Evolutionary conservation across 2,329 filamentous ascomycete species (phyloP).

Genomic region (Scytalidium sp.): DNA sequence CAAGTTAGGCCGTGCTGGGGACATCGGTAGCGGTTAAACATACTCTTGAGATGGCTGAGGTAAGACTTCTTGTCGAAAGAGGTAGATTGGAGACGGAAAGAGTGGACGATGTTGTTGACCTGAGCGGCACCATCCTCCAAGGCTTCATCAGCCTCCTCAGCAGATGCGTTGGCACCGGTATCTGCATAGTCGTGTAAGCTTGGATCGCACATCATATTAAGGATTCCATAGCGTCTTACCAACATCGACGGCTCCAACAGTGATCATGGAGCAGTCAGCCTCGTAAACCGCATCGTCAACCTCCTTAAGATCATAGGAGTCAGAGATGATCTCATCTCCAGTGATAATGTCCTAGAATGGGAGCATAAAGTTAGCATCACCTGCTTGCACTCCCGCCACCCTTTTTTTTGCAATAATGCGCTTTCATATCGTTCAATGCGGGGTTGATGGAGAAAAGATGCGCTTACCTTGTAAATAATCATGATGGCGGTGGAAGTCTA

Average conservation of each 20-base stretch:
- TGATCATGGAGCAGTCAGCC: slow-evolving; percentile 89
- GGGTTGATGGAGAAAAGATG: slow-evolving; percentile 2
- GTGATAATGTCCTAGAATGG: slow-evolving; percentile 73
- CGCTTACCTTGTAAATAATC: slow-evolving; percentile 55
- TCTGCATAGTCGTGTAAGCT: slow-evolving; percentile 44
- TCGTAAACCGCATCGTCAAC: slow-evolving; percentile 81
- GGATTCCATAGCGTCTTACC: slow-evolving; percentile 43
- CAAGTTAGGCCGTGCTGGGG: slow-evolving; percentile 5
- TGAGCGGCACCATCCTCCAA: slow-evolving; percentile 66
- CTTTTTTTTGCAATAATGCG: background rate
- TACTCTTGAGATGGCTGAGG: slow-evolving; percentile 82
- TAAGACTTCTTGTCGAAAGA: slow-evolving; percentile 86
- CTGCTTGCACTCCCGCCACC: background rate
- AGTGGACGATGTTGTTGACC: slow-evolving; percentile 91
- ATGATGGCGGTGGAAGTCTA: slow-evolving; percentile 36
- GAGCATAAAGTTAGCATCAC: slow-evolving; percentile 9
- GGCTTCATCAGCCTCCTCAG: slow-evolving; percentile 79
- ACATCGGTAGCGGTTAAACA: slow-evolving; percentile 20
- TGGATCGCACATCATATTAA: background rate
- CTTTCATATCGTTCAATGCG: background rate
- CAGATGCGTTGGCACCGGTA: slow-evolving; percentile 94
- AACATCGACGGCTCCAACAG: slow-evolving; percentile 69
- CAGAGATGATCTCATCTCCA: slow-evolving; percentile 94
- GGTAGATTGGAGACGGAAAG: slow-evolving; percentile 82
- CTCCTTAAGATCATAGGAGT: slow-evolving; percentile 83